A percentile compares a stretch with the other conserved stretches of the same genome.
Conservation (phyloP, 1,284 basidiomycete genomes). For the Ganoderma resinaceum region DNA sequence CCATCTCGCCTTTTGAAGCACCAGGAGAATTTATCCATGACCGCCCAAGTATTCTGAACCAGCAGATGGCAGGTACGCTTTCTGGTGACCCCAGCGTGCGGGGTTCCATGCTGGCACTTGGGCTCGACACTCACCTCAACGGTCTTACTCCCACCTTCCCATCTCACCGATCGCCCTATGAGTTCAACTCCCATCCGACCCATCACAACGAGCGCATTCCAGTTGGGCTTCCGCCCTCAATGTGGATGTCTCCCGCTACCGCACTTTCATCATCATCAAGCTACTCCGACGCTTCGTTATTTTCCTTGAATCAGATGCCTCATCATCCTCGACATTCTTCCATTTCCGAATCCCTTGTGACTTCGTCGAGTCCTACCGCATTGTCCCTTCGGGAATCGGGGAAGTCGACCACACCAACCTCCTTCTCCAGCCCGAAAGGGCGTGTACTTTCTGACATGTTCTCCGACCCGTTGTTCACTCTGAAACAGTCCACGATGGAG, state of each 20-base stretch:
- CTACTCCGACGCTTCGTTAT: slow-evolving; percentile 44
- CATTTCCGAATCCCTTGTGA: slow-evolving; percentile 33
- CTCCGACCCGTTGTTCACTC: slow-evolving; percentile 67
- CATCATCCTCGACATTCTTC: slow-evolving; percentile 38
- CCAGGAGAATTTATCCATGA: slow-evolving; percentile 31
- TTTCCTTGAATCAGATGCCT: slow-evolving; percentile 37
- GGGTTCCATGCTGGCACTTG: slow-evolving; percentile 24
- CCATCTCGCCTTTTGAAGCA: slow-evolving; percentile 30
- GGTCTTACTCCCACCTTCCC: slow-evolving; percentile 26
- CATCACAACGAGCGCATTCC: slow-evolving; percentile 56
- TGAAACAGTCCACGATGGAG: slow-evolving; percentile 44
- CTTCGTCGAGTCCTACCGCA: slow-evolving; percentile 40
- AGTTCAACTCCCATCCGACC: slow-evolving; percentile 24
- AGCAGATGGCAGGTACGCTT: slow-evolving; percentile 29
- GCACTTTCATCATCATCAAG: slow-evolving; percentile 52
- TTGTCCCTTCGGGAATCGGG: slow-evolving; percentile 35
- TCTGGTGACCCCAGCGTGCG: slow-evolving; percentile 26
- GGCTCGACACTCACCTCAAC: slow-evolving; percentile 31
- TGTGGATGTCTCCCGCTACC: slow-evolving; percentile 81
- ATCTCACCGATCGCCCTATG: slow-evolving; percentile 27
- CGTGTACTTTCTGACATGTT: slow-evolving; percentile 75
- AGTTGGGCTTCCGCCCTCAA: slow-evolving; percentile 68
- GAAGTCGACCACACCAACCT: slow-evolving; percentile 41
- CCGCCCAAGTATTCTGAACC: slow-evolving; percentile 33
- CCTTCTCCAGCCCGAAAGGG: slow-evolving; percentile 39